A percentile compares a stretch with the other conserved stretches of the same genome.
These are phyloP conservation scores for Knoxdaviesia proteae DNA, from an alignment of 2,329 filamentous ascomycete genomes.

Conservation along the genomic window DNA sequence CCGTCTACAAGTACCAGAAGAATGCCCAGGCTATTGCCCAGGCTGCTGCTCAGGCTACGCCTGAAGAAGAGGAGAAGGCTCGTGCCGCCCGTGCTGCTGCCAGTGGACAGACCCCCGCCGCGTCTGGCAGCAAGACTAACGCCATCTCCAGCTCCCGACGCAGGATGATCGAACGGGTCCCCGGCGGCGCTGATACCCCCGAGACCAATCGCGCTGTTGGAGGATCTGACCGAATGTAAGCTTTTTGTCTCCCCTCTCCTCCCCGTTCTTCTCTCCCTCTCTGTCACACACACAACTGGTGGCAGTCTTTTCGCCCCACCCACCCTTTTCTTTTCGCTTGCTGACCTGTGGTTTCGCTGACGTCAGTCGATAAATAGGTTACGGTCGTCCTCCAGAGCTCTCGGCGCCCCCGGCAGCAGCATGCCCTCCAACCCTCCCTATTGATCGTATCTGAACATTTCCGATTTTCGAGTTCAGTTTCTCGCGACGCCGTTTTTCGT, in stretches of 20 bases:
- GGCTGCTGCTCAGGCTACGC: constrained; percentile 44
- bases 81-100: constrained; percentile 47
- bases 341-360: too few species aligned
- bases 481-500: too few species aligned
- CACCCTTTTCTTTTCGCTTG: too few species aligned
- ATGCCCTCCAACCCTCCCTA: too few species aligned
- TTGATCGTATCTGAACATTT: too few species aligned
- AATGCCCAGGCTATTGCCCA: constrained; percentile 88
- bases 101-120: constrained; percentile 23
- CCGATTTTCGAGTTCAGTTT: too few species aligned
- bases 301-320: too few species aligned
- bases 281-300: too few species aligned
- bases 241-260: constrained; percentile 12
- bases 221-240: constrained; percentile 91
- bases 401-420: too few species aligned
- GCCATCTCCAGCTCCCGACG: constrained; percentile 60
- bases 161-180: constrained; percentile 58
- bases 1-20: constrained; percentile 99
- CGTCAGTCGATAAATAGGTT: too few species aligned
- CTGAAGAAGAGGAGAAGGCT: constrained; percentile 58
- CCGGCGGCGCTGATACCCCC: constrained; percentile 41
- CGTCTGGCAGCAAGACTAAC: constrained; percentile 44
- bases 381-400: too few species aligned
- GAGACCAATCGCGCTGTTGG: constrained; percentile 57
- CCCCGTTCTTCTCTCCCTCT: too few species aligned